Percentiles rank a stretch among this genome's conserved stretches.
Conservation (phyloP, 148 eudicot genomes). For the Limonium bicolor region DNA sequence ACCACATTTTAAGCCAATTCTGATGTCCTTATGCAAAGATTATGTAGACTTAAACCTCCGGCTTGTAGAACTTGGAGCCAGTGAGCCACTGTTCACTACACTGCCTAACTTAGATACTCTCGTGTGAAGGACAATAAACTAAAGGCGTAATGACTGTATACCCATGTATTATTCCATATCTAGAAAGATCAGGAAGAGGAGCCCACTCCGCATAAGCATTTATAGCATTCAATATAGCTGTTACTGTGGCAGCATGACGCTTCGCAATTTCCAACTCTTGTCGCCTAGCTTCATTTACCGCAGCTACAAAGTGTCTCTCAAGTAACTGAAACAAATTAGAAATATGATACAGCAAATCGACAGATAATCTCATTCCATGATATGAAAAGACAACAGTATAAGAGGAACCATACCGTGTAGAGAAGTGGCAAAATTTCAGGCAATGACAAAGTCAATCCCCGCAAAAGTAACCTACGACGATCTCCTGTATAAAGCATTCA, state of each 20-base stretch:
- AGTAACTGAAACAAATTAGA: conserved; percentile 41
- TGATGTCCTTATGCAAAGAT: too few relatives aligned
- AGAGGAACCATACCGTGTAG: conserved; percentile 55
- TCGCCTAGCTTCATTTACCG: conserved; percentile 61
- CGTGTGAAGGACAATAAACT: too few relatives aligned
- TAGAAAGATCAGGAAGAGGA: conserved; percentile 81
- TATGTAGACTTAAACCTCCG: too few relatives aligned
- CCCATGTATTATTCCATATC: conserved; percentile 84
- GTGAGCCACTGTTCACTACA: too few relatives aligned
- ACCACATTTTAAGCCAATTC: too few relatives aligned
- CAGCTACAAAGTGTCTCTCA: conserved; percentile 94
- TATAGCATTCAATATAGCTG: conserved; percentile 75
- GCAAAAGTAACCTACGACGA: conserved; percentile 70
- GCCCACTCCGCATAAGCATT: conserved; percentile 99
- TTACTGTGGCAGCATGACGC: conserved; percentile 87
- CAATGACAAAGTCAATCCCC: conserved; percentile 79
- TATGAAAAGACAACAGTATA: too few relatives aligned
- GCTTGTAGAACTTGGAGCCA: too few relatives aligned
- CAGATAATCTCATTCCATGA: too few relatives aligned
- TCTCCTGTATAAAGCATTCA: conserved; percentile 47
- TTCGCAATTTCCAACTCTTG: conserved; percentile 78
- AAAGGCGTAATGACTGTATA: conserved; percentile 25
- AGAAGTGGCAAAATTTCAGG: conserved; percentile 77
- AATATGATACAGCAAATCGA: background rate
- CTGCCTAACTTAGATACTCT: too few relatives aligned